phyloP scores from a whole-genome alignment of 2,329 filamentous ascomycete genomes.

The Colletotrichum sp. region DNA sequence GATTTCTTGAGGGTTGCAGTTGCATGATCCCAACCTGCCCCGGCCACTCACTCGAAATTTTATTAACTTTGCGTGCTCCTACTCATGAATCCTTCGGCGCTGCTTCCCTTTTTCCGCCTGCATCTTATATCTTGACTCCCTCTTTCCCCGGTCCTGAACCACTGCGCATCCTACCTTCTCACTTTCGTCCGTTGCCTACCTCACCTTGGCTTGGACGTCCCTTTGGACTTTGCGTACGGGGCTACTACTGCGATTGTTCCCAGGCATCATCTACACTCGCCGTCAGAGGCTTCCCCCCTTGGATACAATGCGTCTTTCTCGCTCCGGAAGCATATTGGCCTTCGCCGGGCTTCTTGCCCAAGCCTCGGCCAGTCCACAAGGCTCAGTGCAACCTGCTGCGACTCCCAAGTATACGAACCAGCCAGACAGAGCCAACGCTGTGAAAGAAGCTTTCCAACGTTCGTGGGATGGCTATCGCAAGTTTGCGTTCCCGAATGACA shows the following conservation, averaged over 20 bases:
- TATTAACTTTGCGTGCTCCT: neutral
- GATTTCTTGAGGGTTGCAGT: neutral
- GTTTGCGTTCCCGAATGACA: slow-evolving; percentile 80
- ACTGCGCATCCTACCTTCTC: neutral
- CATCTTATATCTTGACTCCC: neutral
- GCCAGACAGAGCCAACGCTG: slow-evolving; percentile 56
- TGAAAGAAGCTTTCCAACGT: slow-evolving; percentile 72
- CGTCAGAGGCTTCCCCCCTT: neutral
- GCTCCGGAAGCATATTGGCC: neutral
- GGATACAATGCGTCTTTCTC: neutral
- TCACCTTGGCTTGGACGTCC: neutral
- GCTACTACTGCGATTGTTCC: neutral
- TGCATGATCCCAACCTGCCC: neutral
- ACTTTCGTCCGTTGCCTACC: neutral
- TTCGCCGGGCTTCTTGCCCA: neutral
- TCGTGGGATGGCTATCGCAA: slow-evolving; percentile 77
- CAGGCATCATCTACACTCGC: neutral
- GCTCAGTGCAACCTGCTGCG: neutral
- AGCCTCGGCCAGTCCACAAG: neutral
- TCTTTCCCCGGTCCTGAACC: neutral
- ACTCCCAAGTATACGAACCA: slow-evolving; percentile 30
- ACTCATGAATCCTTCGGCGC: neutral
- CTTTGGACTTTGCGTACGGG: neutral
- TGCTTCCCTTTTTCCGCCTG: neutral
- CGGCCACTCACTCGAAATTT: neutral